phyloP scores from a whole-genome alignment of 805 yeast genomes.

The Lipomyces yamanashiensis region DNA sequence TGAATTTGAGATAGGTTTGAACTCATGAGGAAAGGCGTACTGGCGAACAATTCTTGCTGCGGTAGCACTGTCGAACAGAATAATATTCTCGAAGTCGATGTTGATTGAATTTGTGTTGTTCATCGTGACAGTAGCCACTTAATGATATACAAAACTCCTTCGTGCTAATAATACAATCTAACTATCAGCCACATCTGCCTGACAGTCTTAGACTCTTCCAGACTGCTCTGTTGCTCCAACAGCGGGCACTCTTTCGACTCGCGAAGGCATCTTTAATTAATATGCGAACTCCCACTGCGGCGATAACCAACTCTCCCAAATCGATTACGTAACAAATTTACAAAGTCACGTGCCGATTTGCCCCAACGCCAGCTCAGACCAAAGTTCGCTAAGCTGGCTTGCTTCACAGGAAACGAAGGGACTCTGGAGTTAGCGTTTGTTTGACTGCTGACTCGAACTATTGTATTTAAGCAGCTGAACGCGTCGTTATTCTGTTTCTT shows the following conservation, averaged over 20 bases:
- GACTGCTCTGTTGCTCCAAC: background rate
- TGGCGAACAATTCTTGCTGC: background rate
- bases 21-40: constrained; percentile 12
- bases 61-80: background rate
- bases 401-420: background rate
- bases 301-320: background rate
- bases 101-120: constrained; percentile 1
- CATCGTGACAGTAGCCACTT: constrained; percentile 2
- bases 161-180: background rate
- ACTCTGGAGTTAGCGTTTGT: background rate
- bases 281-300: no score
- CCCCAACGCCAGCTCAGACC: no score
- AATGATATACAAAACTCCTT: background rate
- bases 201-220: background rate
- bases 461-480: background rate
- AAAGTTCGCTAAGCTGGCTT: background rate
- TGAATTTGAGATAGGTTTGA: background rate
- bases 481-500: background rate
- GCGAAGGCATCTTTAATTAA: no score
- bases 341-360: background rate
- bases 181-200: background rate
- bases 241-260: background rate
- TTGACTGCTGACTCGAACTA: no score
- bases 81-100: background rate
- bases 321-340: background rate